Conservation (phyloP, 2,329 filamentous ascomycete species). For the Claviceps purpurea region DNA sequence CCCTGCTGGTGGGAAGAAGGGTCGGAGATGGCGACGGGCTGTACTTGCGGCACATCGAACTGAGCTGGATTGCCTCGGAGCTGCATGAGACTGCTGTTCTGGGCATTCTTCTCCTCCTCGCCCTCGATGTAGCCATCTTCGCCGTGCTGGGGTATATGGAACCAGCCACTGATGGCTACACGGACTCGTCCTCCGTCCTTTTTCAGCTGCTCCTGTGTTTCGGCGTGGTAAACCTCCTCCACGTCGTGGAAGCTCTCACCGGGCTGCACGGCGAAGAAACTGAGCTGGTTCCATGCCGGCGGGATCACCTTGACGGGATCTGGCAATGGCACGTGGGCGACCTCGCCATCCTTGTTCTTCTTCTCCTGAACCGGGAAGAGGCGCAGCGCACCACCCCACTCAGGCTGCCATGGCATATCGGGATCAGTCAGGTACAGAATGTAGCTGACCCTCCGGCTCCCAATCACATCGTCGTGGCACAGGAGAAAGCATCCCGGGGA, state of each 20-base stretch:
- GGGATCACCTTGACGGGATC: slow-evolving; percentile 75
- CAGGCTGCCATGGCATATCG: slow-evolving; percentile 74
- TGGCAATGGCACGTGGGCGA: slow-evolving; percentile 67
- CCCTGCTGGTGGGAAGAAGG: slow-evolving; percentile 36
- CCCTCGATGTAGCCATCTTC: slow-evolving; percentile 86
- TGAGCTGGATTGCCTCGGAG: slow-evolving; percentile 82
- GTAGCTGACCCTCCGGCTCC: slow-evolving; percentile 89
- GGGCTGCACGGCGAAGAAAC: slow-evolving; percentile 95
- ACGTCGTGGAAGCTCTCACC: slow-evolving; percentile 99
- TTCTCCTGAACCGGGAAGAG: slow-evolving; percentile 63
- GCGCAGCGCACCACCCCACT: slow-evolving; percentile 86
- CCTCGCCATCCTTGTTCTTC: slow-evolving; percentile 50
- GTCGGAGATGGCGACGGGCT: slow-evolving; percentile 35
- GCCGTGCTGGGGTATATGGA: slow-evolving; percentile 89
- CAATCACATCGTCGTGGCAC: slow-evolving; percentile 97
- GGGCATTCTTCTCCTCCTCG: slow-evolving; percentile 74
- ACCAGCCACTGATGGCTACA: slow-evolving; percentile 99
- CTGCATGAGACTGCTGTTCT: slow-evolving; percentile 84
- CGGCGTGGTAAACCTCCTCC: slow-evolving; percentile 82
- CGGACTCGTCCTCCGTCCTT: slow-evolving; percentile 65
- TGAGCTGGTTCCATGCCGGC: slow-evolving; percentile 92
- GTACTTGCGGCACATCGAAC: slow-evolving; percentile 66
- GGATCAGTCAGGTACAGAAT: slow-evolving; percentile 93
- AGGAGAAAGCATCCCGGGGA: slow-evolving; percentile 90
- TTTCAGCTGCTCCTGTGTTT: slow-evolving; percentile 43